These are phyloP conservation scores for Penicillium hesseltinei DNA, from an alignment of 2,329 filamentous ascomycete species.

Conservation along the genomic window DNA sequence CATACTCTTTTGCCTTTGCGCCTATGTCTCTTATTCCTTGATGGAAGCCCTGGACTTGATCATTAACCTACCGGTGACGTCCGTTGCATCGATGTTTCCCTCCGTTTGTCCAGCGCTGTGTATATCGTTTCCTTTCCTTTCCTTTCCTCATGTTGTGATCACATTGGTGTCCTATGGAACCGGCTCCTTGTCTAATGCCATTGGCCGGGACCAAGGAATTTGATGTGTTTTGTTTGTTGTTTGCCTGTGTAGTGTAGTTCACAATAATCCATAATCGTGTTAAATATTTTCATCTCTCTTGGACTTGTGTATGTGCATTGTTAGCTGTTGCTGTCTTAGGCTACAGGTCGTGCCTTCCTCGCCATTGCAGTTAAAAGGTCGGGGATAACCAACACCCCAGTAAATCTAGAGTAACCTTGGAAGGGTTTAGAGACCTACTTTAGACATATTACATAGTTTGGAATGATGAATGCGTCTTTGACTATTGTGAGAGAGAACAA, in stretches of 20 bases:
- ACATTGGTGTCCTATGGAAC: neutral
- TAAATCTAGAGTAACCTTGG: neutral
- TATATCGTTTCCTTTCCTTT: conserved; percentile 7
- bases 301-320: too few species aligned
- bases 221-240: conserved; percentile 1
- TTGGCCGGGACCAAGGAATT: conserved; percentile 1
- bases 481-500: neutral
- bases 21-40: conserved; percentile 19
- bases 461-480: neutral
- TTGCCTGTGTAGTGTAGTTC: conserved; percentile 21
- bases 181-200: neutral
- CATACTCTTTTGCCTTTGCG: conserved; percentile 16
- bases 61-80: neutral
- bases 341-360: too few species aligned
- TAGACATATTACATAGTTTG: neutral
- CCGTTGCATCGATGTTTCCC: conserved; percentile 6
- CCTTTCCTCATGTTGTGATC: neutral
- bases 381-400: too few species aligned
- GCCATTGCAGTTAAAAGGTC: too few species aligned
- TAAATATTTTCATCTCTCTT: neutral
- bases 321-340: too few species aligned
- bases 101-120: conserved; percentile 9
- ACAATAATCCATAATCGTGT: conserved; percentile 19
- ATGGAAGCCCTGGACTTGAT: conserved; percentile 14
- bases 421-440: neutral